phyloP scores from a whole-genome alignment of 257 asterid genomes.

The Nicotiana tabacum region DNA sequence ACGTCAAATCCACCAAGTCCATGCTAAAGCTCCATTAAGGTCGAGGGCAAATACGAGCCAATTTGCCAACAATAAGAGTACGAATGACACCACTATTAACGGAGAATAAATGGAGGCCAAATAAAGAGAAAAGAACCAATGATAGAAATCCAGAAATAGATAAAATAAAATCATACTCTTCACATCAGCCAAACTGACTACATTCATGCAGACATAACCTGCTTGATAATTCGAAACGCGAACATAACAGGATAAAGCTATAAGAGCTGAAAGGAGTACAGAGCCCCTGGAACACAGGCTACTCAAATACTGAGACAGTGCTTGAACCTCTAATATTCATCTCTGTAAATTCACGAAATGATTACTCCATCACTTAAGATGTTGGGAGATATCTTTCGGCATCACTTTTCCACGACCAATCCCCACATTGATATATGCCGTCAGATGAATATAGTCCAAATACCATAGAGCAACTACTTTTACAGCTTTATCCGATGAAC shows the following conservation, averaged over 20 bases:
- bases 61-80: background rate
- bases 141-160: slow-evolving; percentile 5
- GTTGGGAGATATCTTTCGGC: background rate
- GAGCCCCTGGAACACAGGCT: background rate
- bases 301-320: background rate
- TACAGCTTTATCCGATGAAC: background rate
- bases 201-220: background rate
- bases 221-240: background rate
- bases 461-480: background rate
- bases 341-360: background rate
- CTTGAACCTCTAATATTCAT: background rate
- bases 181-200: slow-evolving; percentile 1
- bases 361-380: background rate
- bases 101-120: background rate
- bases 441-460: slow-evolving; percentile 10
- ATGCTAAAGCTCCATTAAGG: background rate
- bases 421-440: background rate
- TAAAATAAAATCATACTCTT: background rate
- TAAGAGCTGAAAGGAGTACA: background rate
- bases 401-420: background rate
- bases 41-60: background rate
- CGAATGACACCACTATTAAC: background rate
- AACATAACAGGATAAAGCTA: background rate
- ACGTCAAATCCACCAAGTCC: background rate
- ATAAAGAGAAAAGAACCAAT: background rate